Base-by-base conservation (phyloP, 371 early-diverging fungal genomes). In the Gilbertella persicaria region DNA sequence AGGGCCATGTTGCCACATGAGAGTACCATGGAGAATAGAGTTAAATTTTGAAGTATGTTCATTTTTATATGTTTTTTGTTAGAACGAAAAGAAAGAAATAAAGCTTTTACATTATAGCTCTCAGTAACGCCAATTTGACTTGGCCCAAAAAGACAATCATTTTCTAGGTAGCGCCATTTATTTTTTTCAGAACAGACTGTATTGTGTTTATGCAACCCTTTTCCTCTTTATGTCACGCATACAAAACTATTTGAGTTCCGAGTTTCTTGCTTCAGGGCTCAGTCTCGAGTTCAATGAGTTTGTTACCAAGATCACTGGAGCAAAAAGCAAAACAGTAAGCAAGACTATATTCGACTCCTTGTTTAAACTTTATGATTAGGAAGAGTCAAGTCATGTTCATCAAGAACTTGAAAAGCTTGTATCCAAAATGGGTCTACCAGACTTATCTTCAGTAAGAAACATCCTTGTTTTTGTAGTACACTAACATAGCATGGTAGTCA, bases 281-380 rank as follows among this genome's bases (percentile, higher is more conserved):
- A 68, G 69, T 45, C 35, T 50, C n/a, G 69, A 68, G 30, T 62
- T 73, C n/a, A 46, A 55, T 42, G 43, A 52, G 6, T 76, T 76
- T 45, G 45, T 76, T 17, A 64, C 60, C 23, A 49, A 44, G 40
- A 42, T 76, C 1, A 66, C 64, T 8, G 55, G 66, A 38, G 53
- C 69, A 7, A 67, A 65, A 35, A 72, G 69, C 29, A 72, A 76
- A 68, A 55, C 64, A 26, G 77, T 76, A 76, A 57, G 36, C 25
- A 45, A 40, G 49, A 10, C 13, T 17, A 2, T 23, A 3, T 14
- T 9, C 16, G 0, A 5, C 12, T 1, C 2, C 26, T n/a, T 19
- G n/a, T 20, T 7, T 13, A 26, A 1, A 5, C 24, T 19, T 9
- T 13, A 30, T 33, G 2, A 36, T 42, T 49, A 76, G 77, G 73